These are phyloP conservation scores for Suhomyces sp. DNA, from an alignment of 805 yeast genomes.

Conservation along the genomic window DNA sequence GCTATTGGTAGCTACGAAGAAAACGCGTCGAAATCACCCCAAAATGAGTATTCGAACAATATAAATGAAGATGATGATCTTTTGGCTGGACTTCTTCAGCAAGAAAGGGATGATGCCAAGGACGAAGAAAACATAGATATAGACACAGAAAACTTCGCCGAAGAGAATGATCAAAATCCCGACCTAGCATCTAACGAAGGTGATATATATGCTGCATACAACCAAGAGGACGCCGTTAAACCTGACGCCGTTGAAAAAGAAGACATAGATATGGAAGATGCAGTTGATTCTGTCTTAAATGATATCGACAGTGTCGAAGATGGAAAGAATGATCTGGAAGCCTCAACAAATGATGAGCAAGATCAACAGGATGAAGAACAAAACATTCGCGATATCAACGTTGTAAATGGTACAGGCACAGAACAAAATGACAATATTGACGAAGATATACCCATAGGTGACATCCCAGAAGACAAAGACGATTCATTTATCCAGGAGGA, in stretches of 20 bases:
- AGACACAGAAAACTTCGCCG: constrained; percentile 1
- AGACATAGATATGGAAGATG: constrained; percentile 9
- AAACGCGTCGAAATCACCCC: no score
- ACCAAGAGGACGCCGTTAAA: neutral
- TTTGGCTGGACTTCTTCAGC: constrained; percentile 4
- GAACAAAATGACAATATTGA: neutral
- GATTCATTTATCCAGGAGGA: constrained; percentile 3
- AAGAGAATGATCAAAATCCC: neutral
- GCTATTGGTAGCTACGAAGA: no score
- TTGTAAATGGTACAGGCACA: neutral
- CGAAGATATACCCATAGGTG: neutral
- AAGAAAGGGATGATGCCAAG: no score
- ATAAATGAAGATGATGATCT: constrained; percentile 4
- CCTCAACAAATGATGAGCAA: constrained; percentile 6
- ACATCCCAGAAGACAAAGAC: constrained; percentile 1
- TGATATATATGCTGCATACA: neutral
- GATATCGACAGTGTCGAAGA: constrained; percentile 14
- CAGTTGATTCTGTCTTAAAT: constrained; percentile 1
- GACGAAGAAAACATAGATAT: neutral
- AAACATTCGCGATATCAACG: constrained; percentile 5
- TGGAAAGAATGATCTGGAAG: constrained; percentile 1
- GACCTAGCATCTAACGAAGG: no score
- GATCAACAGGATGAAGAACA: constrained; percentile 1
- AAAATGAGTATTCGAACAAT: neutral
- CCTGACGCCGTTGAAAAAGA: neutral